Percentiles rank a stretch among this genome's conserved stretches.
Conservation (phyloP, 2,329 filamentous ascomycete species). For the Xylaria sp. region DNA sequence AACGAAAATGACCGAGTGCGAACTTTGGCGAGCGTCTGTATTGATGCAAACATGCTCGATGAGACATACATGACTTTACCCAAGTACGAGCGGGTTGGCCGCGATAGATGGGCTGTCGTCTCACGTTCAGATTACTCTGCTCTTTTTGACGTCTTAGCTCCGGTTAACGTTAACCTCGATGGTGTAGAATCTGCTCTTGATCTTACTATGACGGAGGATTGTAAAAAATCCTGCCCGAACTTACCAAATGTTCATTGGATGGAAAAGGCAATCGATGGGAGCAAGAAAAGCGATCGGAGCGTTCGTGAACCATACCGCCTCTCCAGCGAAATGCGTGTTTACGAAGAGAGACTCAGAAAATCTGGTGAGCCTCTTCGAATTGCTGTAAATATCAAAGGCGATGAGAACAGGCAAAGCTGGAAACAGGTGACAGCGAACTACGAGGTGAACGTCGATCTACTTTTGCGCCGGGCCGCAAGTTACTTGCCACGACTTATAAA, state of each 20-base stretch:
- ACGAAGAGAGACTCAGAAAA: constrained; percentile 22
- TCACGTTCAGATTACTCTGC: constrained; percentile 34
- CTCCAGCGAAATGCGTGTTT: constrained; percentile 30
- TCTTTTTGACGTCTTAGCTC: constrained; percentile 37
- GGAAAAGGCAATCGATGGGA: constrained; percentile 14
- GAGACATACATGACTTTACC: constrained; percentile 22
- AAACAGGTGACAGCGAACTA: constrained; percentile 33
- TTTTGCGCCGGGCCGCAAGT: constrained; percentile 26
- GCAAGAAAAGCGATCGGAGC: background rate
- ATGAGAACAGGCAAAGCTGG: constrained; percentile 9
- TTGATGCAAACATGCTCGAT: constrained; percentile 25
- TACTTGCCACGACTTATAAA: constrained; percentile 18
- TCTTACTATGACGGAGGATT: background rate
- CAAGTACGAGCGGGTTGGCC: constrained; percentile 24
- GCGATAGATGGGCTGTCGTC: constrained; percentile 29
- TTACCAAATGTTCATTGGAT: constrained; percentile 35
- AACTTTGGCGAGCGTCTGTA: constrained; percentile 31
- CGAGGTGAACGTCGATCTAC: constrained; percentile 31
- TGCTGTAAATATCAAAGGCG: constrained; percentile 22
- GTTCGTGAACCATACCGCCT: constrained; percentile 34
- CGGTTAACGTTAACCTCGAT: constrained; percentile 34
- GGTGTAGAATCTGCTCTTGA: constrained; percentile 9
- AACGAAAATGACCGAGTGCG: constrained; percentile 1
- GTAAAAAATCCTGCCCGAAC: constrained; percentile 2
- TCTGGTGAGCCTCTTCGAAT: constrained; percentile 30